phyloP scores from a whole-genome alignment of 306 rosid species.

The Castanea mollissima region DNA sequence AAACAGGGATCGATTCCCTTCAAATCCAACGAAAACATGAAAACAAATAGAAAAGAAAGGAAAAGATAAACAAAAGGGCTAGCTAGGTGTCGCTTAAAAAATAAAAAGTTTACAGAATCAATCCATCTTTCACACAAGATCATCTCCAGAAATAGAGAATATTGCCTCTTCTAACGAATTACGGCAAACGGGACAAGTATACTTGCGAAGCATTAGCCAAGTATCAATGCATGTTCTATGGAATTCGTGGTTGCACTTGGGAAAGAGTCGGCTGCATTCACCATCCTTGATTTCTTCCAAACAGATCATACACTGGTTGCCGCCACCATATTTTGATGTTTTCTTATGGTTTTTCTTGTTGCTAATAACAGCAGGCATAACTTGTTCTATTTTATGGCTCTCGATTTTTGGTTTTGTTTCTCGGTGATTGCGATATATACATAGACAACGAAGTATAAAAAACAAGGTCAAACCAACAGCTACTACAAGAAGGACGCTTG shows the following conservation, averaged over 20 bases:
- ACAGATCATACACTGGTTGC: background rate
- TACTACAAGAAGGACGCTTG: too few species aligned
- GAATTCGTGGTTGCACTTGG: background rate
- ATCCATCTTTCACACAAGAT: background rate
- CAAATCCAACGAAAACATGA: too few species aligned
- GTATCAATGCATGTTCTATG: background rate
- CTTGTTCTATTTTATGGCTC: background rate
- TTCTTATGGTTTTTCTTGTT: too few species aligned
- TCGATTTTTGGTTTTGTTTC: background rate
- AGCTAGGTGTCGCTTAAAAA: too few species aligned
- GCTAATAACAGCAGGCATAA: background rate
- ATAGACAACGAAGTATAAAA: background rate
- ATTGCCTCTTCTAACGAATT: background rate
- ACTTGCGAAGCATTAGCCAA: background rate
- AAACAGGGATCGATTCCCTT: too few species aligned
- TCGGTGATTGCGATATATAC: background rate
- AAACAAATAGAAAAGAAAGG: too few species aligned
- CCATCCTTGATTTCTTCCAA: background rate
- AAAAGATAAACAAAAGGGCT: too few species aligned
- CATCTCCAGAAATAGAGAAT: background rate
- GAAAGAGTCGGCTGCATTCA: background rate
- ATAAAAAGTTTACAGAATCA: too few species aligned
- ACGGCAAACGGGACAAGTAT: background rate
- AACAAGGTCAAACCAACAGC: too few species aligned
- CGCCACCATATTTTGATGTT: background rate